phyloP scores from a whole-genome alignment of 2,329 filamentous ascomycete genomes.

The Fusarium agapanthi region DNA sequence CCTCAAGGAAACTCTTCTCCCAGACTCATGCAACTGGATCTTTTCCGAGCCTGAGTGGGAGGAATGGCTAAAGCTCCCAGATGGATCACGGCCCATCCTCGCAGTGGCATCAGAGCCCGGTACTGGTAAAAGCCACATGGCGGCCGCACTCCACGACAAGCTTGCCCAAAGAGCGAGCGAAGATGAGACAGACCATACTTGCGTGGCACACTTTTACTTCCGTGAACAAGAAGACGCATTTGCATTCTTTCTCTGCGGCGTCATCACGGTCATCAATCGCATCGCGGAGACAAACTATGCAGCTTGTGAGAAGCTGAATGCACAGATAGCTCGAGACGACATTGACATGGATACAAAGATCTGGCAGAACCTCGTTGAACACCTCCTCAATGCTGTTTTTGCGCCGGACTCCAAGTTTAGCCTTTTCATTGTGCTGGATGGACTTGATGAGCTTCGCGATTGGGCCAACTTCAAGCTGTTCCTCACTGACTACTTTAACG shows the following conservation, averaged over 20 bases:
- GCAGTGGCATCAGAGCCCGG: conserved; percentile 45
- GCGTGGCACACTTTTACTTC: conserved; percentile 49
- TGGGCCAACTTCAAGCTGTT: background rate
- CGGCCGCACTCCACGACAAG: conserved; percentile 33
- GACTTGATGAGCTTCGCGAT: background rate
- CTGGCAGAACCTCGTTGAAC: background rate
- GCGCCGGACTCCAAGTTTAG: background rate
- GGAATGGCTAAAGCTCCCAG: conserved; percentile 32
- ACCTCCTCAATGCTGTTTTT: background rate
- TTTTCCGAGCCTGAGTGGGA: conserved; percentile 41
- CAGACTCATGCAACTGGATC: conserved; percentile 46
- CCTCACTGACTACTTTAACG: background rate
- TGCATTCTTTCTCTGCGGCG: conserved; percentile 34
- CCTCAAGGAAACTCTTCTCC: conserved; percentile 43
- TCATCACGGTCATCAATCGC: conserved; percentile 44
- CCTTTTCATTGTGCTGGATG: background rate
- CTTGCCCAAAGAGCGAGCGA: conserved; percentile 12
- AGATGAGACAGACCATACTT: conserved; percentile 28
- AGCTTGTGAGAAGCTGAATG: conserved; percentile 44
- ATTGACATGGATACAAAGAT: background rate
- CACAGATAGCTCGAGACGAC: conserved; percentile 41
- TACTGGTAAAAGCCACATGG: conserved; percentile 47
- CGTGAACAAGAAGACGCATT: conserved; percentile 44
- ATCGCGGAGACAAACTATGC: conserved; percentile 42
- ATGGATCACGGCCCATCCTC: conserved; percentile 28